These are phyloP conservation scores for Suillus subalutaceus DNA, from an alignment of 768 basidiomycete species.

Conservation along the genomic window DNA sequence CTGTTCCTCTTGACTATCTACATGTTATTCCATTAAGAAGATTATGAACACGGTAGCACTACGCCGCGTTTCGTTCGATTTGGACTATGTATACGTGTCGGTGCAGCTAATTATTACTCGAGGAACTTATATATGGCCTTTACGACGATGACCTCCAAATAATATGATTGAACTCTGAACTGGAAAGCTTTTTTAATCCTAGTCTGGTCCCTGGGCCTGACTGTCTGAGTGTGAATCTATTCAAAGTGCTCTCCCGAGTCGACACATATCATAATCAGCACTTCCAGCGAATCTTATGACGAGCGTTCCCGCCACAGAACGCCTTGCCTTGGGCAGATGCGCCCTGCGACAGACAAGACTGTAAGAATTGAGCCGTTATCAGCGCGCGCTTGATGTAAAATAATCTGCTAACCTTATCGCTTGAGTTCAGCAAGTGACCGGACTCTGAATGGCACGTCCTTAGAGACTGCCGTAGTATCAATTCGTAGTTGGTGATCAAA, in stretches of 20 bases:
- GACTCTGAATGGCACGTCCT: not conserved
- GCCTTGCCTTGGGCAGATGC: not conserved
- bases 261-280: not conserved
- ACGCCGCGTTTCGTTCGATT: not conserved
- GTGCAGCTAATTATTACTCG: no score
- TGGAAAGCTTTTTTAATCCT: not conserved
- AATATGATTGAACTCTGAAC: not conserved
- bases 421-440: not conserved
- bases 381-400: constrained; percentile 1
- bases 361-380: not conserved
- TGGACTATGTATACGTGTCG: not conserved
- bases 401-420: not conserved
- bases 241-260: not conserved
- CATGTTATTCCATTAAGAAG: not conserved
- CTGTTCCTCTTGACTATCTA: not conserved
- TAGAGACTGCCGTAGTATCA: not conserved
- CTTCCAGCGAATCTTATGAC: constrained; percentile 1
- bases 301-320: not conserved
- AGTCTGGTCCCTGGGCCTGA: not conserved
- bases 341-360: not conserved
- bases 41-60: not conserved
- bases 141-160: not conserved
- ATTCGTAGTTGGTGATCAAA: not conserved
- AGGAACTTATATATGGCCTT: not conserved
- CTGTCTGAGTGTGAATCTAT: constrained; percentile 6